phyloP scores from a whole-genome alignment of 78 protist species.

The Monosiga brevicollis region DNA sequence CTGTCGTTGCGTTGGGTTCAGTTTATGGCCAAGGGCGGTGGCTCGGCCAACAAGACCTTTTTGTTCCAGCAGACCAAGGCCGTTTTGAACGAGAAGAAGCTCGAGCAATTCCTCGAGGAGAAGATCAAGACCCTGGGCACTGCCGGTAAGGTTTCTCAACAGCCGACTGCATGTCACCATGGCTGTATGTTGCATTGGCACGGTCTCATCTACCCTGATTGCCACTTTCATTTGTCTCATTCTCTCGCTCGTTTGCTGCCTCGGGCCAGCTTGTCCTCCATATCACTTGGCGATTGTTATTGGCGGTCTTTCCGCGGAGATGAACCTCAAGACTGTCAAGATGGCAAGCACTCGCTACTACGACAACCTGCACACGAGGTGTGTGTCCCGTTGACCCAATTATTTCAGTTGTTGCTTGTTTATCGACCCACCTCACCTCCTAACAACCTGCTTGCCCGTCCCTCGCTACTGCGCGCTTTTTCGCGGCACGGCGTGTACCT shows the following conservation, averaged over 20 bases:
- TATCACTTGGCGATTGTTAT: slow-evolving; percentile 68
- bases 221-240: too few species aligned
- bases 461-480: too few species aligned
- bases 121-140: slow-evolving; percentile 73
- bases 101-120: slow-evolving; percentile 44
- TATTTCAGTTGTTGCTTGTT: too few species aligned
- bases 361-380: slow-evolving; percentile 59
- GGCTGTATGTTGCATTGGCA: too few species aligned
- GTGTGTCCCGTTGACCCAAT: too few species aligned
- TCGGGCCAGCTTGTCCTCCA: slow-evolving; percentile 73
- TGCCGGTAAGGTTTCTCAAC: not conserved
- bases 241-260: too few species aligned
- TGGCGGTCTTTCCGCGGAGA: slow-evolving; percentile 74
- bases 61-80: slow-evolving; percentile 73
- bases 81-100: slow-evolving; percentile 32
- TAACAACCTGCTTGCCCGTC: too few species aligned
- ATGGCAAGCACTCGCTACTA: slow-evolving; percentile 42
- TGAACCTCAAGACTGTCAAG: slow-evolving; percentile 78
- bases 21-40: slow-evolving; percentile 80
- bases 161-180: too few species aligned
- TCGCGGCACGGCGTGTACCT: too few species aligned
- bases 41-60: slow-evolving; percentile 78
- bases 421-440: too few species aligned
- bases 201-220: too few species aligned
- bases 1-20: too few species aligned